A percentile compares a stretch with the other conserved stretches of the same genome.
phyloP scores from a whole-genome alignment of 2,329 filamentous ascomycete genomes.

The Penicillium hesseltinei region DNA sequence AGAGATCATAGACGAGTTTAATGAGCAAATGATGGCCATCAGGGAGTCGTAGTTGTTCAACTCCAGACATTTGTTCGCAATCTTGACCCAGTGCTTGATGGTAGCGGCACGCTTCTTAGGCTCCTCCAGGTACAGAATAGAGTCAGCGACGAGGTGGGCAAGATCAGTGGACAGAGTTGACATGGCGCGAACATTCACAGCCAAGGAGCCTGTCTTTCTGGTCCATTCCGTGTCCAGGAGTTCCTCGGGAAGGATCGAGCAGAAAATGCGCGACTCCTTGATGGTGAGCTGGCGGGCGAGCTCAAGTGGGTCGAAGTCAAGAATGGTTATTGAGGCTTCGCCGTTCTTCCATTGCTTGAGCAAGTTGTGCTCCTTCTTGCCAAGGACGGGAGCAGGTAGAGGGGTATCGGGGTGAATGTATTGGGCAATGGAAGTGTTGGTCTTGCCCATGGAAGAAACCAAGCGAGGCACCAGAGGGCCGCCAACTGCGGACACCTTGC shows the following conservation, averaged over 20 bases:
- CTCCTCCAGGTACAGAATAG: constrained; percentile 83
- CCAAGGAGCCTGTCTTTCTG: constrained; percentile 75
- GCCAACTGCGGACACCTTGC: constrained; percentile 72
- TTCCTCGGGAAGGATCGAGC: constrained; percentile 86
- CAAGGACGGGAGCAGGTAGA: constrained; percentile 66
- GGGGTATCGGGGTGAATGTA: constrained; percentile 70
- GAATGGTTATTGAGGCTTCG: constrained; percentile 66
- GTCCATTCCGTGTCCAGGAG: constrained; percentile 91
- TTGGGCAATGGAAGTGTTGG: constrained; percentile 69
- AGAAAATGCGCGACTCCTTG: constrained; percentile 89
- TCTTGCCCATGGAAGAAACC: constrained; percentile 84
- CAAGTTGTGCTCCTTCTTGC: constrained; percentile 71
- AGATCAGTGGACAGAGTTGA: constrained; percentile 88
- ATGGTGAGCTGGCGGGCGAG: constrained; percentile 88
- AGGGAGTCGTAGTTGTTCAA: constrained; percentile 94
- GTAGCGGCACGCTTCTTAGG: constrained; percentile 84
- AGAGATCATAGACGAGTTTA: constrained; percentile 88
- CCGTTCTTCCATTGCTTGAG: constrained; percentile 74
- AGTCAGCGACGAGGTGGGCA: constrained; percentile 88
- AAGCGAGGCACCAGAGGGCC: constrained; percentile 77
- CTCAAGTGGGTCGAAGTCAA: constrained; percentile 90
- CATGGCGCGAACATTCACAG: constrained; percentile 91
- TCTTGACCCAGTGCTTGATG: constrained; percentile 98
- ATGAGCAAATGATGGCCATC: constrained; percentile 93
- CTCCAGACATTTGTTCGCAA: constrained; percentile 80